Evolutionary conservation across 495 filamentous ascomycete species (phyloP).

Genomic region (Penicillium pulvis): DNA sequence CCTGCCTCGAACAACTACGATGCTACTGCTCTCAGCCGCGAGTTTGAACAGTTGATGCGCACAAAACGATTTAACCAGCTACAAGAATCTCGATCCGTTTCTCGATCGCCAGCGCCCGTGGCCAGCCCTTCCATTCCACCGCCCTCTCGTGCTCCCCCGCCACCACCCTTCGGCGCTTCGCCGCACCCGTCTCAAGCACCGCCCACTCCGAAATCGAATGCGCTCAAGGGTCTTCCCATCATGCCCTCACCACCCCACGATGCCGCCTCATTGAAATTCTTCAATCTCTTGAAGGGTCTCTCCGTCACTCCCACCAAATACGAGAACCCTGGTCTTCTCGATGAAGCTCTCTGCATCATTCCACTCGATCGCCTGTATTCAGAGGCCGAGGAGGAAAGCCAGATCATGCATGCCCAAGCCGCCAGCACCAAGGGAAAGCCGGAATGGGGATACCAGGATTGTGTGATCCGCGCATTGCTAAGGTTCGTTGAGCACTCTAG

Average conservation of each 20-base stretch:
- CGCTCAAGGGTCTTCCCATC: slow-evolving; percentile 71
- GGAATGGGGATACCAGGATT: slow-evolving; percentile 99
- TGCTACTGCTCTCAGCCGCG: slow-evolving; percentile 53
- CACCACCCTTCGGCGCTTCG: slow-evolving; percentile 36
- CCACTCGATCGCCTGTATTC: slow-evolving; percentile 91
- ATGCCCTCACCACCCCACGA: slow-evolving; percentile 80
- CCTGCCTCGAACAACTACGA: slow-evolving; percentile 42
- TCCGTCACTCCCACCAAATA: slow-evolving; percentile 87
- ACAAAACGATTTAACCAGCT: slow-evolving; percentile 79
- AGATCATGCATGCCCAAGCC: slow-evolving; percentile 83
- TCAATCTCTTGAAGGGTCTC: slow-evolving; percentile 76
- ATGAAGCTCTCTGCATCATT: slow-evolving; percentile 84
- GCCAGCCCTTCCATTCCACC: slow-evolving; percentile 32
- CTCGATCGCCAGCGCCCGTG: slow-evolving; percentile 43
- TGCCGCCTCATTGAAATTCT: slow-evolving; percentile 74
- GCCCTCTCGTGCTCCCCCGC: slow-evolving; percentile 44
- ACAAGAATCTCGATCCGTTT: slow-evolving; percentile 57
- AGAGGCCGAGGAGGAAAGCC: slow-evolving; percentile 89
- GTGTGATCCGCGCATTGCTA: slow-evolving; percentile 85
- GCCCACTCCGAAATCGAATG: slow-evolving; percentile 48
- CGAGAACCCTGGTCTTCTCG: slow-evolving; percentile 93
- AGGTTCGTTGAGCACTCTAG: slow-evolving; percentile 48
- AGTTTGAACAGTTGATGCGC: slow-evolving; percentile 78
- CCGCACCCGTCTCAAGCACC: slow-evolving; percentile 48
- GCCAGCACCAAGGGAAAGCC: slow-evolving; percentile 79